Evolutionary conservation across 1,284 basidiomycete genomes (phyloP), one percentile per base, ranked within the genome.

Genomic region (Blastosporella zonata): DNA sequence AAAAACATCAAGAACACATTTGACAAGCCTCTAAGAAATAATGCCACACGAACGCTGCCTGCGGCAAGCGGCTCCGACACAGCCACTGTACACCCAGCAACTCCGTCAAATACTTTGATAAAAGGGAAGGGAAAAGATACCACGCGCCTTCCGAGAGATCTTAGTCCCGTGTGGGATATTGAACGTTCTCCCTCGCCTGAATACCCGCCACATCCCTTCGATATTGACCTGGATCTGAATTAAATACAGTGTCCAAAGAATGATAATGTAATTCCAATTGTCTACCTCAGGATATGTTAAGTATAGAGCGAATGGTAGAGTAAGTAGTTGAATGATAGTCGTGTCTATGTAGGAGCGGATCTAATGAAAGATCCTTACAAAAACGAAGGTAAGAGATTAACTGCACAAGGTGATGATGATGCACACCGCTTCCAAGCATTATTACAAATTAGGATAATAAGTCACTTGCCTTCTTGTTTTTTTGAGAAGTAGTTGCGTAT

Each of bases 1-100:
- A 89, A 84, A 59, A 79, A 88, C 50, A 75, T 90, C 39, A 83
- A 83, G 59, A 87, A 84, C 49, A 84, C 87, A 0, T 88, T 91
- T 59, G 83, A 88, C 47, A 86, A 85, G 52, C 86, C 89, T 1
- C 82, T 91, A 59, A 74, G 84, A 43, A 83, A 85, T 55, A 73
- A 75, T 42, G 72, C 78, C 10, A 84, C 83, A 2, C 78, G 69
- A 35, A 72, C 77, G 0, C 63, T 80, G 2, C 66, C 72, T 17
- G 62, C 66, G 7, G 13, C 29, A 37, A 29, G 25, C 33, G 15
- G 6, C 13, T 23, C 34, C 13, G 40, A 38, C 29, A 29, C 39
- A 33, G 59, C 57, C 25, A 46, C 39, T 5, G 18, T 27, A 13
- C 6, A 13, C 6, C 29, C 5, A 18, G 10, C n/a, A 25, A 10